phyloP scores from a whole-genome alignment of 73 alveolate genomes.

The Paramecium bursaria region DNA sequence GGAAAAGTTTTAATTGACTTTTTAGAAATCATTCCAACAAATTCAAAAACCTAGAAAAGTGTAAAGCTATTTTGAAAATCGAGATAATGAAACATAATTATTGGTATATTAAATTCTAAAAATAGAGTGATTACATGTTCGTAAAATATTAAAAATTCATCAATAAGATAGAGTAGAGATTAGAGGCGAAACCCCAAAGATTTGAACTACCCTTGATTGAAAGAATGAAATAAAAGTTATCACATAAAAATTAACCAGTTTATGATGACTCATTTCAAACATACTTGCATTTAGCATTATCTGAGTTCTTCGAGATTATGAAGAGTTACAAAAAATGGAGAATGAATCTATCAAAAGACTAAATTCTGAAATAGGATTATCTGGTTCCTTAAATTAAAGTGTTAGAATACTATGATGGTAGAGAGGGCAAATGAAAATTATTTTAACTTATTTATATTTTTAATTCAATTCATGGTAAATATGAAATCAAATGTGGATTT shows the following conservation, averaged over 20 bases:
- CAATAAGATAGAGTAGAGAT: slow-evolving; percentile 38
- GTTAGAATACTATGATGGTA: background rate
- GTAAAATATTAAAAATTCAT: slow-evolving; percentile 39
- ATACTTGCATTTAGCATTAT: slow-evolving; percentile 9
- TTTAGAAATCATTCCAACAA: background rate
- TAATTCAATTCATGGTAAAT: background rate
- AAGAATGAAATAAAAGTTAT: slow-evolving; percentile 43
- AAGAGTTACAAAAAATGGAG: slow-evolving; percentile 51
- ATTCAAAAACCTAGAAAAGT: slow-evolving; percentile 20
- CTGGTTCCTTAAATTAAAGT: slow-evolving; percentile 50
- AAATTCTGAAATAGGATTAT: slow-evolving; percentile 2
- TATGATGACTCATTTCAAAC: background rate
- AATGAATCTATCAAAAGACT: slow-evolving; percentile 5
- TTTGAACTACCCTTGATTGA: slow-evolving; percentile 18
- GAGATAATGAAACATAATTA: slow-evolving; percentile 47
- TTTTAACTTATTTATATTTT: slow-evolving; percentile 1
- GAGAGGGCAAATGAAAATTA: slow-evolving; percentile 40
- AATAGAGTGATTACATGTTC: slow-evolving; percentile 39
- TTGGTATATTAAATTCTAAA: slow-evolving; percentile 13
- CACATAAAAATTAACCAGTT: background rate
- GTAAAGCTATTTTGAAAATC: slow-evolving; percentile 41
- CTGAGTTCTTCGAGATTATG: slow-evolving; percentile 13
- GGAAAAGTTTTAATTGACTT: slow-evolving; percentile 26
- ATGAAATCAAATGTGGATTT: too few relatives aligned
- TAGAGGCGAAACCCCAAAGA: background rate